Evolutionary conservation across 2,329 filamentous ascomycete species (phyloP).

Genomic region (Polychaeton citri): DNA sequence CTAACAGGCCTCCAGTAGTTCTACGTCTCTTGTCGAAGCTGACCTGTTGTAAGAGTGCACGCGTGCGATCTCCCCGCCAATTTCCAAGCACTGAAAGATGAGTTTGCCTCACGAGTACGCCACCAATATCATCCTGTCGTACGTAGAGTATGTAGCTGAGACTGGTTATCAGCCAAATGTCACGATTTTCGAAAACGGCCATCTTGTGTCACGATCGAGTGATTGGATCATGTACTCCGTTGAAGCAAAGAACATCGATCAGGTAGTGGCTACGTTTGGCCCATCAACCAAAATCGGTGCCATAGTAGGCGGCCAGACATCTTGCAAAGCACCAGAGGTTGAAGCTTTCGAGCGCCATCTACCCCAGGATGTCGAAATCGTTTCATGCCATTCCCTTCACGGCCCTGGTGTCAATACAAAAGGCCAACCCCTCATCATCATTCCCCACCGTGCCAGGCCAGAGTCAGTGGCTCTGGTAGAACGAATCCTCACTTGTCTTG

Average conservation of each 20-base stretch:
- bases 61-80: constrained; percentile 89
- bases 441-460: constrained; percentile 79
- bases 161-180: constrained; percentile 54
- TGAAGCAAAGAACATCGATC: constrained; percentile 80
- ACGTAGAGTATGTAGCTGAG: constrained; percentile 22
- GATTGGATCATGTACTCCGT: constrained; percentile 99
- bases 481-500: constrained; percentile 65
- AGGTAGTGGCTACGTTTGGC: constrained; percentile 76
- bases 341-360: constrained; percentile 82
- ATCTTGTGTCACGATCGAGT: constrained; percentile 88
- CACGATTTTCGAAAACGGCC: constrained; percentile 84
- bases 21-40: constrained; percentile 4
- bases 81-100: constrained; percentile 63
- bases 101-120: constrained; percentile 80
- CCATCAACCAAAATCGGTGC: constrained; percentile 91
- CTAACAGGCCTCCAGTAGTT: neutral
- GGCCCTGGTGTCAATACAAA: constrained; percentile 78
- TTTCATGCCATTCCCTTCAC: constrained; percentile 93
- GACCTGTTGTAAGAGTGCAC: constrained; percentile 57
- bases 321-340: constrained; percentile 95
- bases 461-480: constrained; percentile 67
- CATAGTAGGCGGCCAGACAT: constrained; percentile 94
- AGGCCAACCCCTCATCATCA: constrained; percentile 84
- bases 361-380: constrained; percentile 76
- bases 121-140: constrained; percentile 13